phyloP scores from a whole-genome alignment of 2,329 filamentous ascomycete genomes.

The Cercospora sojina region DNA sequence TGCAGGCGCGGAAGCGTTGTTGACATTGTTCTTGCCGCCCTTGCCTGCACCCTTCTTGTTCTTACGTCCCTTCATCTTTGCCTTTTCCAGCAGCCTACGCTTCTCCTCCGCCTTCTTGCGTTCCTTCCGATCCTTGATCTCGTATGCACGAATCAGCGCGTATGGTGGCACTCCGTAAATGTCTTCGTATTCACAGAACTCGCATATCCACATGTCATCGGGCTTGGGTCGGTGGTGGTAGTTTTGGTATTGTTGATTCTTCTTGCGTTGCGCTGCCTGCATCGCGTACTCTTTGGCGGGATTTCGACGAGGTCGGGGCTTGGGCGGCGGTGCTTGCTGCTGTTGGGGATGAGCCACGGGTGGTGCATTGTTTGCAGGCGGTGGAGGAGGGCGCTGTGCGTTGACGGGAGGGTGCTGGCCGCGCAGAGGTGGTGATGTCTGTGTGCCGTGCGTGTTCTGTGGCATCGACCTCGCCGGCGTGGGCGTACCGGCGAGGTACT shows the following conservation, averaged over 20 bases:
- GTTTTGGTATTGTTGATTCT: slow-evolving; percentile 74
- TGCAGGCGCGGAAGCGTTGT: slow-evolving; percentile 22
- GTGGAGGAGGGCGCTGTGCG: slow-evolving; percentile 25
- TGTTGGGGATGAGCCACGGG: slow-evolving; percentile 30
- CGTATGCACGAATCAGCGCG: slow-evolving; percentile 85
- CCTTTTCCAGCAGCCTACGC: slow-evolving; percentile 80
- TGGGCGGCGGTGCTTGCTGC: slow-evolving; percentile 49
- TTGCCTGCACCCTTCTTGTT: slow-evolving; percentile 78
- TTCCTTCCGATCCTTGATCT: slow-evolving; percentile 86
- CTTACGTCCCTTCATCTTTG: slow-evolving; percentile 89
- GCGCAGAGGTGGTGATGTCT: slow-evolving; percentile 32
- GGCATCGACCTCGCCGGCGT: slow-evolving; percentile 22
- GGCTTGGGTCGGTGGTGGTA: slow-evolving; percentile 67
- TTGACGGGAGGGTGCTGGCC: slow-evolving; percentile 19
- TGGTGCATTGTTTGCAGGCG: slow-evolving; percentile 31
- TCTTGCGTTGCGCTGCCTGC: slow-evolving; percentile 74
- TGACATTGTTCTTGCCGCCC: slow-evolving; percentile 29
- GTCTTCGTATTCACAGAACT: slow-evolving; percentile 96
- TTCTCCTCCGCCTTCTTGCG: slow-evolving; percentile 85
- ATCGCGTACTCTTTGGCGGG: slow-evolving; percentile 68
- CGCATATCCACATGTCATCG: slow-evolving; percentile 90
- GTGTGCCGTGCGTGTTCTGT: slow-evolving; percentile 30
- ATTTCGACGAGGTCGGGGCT: slow-evolving; percentile 59
- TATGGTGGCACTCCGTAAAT: slow-evolving; percentile 88
- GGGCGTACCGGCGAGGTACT: slow-evolving; percentile 24